Base-by-base conservation (phyloP, 1,284 basidiomycete genomes). In the Ceratobasidium sp. region DNA sequence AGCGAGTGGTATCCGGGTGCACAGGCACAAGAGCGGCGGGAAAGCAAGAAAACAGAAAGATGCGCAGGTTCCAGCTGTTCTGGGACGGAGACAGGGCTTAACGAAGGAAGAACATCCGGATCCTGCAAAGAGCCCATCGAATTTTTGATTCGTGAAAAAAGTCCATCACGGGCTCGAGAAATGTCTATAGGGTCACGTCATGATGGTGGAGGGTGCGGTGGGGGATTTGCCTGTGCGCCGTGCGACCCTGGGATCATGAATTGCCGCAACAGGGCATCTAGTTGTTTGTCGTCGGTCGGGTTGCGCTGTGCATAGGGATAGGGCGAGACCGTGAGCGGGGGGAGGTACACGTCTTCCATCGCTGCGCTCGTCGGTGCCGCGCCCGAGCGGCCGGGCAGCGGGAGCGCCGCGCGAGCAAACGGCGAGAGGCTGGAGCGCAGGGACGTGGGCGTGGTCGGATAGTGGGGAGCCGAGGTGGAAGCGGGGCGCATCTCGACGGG, bases 201-300 rank as follows among this genome's bases (percentile, higher is more conserved):
- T 46, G 43, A 46, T 46, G 43, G 16, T 71, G 43, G 68, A n/a
- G 19, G 53, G 29, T 13, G 41, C 14, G 43, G 43, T 0, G 0
- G 24, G 4, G 54, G 14, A 22, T n/a, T 54, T 39, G 64, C 54
- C 11, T 59, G 34, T 69, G 51, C 31, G 53, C 65, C 48, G n/a
- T 61, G 68, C 29, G 68, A 58, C 41, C 68, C 68, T 58, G 68
- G 54, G 53, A 48, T 14, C 68, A 71, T 61, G 43, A 71, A 71
- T 22, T 41, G 68, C 2, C 68, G 68, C 43, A 71, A 37, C 2
- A 71, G 68, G 54, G 68, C 68, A 41, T 71, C 68, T 27, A 71
- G 68, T 41, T 71, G 68, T 27, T 71, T 71, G 27, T 71, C 68
- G 68, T 71, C 68, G 29, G 68, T 71, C 4, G 68, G 56, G 56